Base-by-base conservation (phyloP, 164 flowering plant genomes). In the Macadamia integrifolia region DNA sequence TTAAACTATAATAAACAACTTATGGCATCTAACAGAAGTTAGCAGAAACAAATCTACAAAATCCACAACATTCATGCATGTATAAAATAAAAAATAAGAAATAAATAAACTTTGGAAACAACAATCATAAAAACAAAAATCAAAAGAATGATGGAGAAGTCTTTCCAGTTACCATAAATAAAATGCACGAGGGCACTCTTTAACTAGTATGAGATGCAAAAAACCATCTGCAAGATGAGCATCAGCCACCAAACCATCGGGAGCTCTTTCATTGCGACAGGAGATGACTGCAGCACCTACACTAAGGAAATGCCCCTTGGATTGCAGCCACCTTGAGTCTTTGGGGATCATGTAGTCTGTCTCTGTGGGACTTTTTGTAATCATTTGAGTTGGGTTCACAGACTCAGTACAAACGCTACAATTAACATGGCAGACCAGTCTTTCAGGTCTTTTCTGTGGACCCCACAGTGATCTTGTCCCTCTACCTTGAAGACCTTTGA, bases 201-300 rank as follows among this genome's bases (percentile, higher is more conserved):
- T 94, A 49, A 94, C 79, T 70, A 92, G 69, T 67, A 94, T 77
- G 60, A 94, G 92, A 79, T 90, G 88, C 62, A 94, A 69, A 68
- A 89, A 85, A 65, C 99, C 99, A 80, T 92, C 98, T 42, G 92
- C 82, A 75, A 92, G 97, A 80, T 94, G 99, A 60, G 99, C 99
- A 85, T 89, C 91, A 56, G 87, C 97, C 64, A 90, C 97, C 76
- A 94, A 79, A 65, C 99, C 99, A 78, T 94, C 97, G 58, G 99
- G 97, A 62, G 97, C 97, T 77, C 80, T 84, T 80, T 89, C 92
- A 79, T 94, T 94, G 48, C 97, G 87, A 72, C 89, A 84, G 44
- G 99, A 85, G 57, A 94, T 92, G 57, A 94, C 68, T 28, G 99
- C 97, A 70, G 93, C 97, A 62, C 97, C 99, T 60, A 92, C 81